phyloP scores from a whole-genome alignment of 306 rosid species.

The Macrotyloma uniflorum region DNA sequence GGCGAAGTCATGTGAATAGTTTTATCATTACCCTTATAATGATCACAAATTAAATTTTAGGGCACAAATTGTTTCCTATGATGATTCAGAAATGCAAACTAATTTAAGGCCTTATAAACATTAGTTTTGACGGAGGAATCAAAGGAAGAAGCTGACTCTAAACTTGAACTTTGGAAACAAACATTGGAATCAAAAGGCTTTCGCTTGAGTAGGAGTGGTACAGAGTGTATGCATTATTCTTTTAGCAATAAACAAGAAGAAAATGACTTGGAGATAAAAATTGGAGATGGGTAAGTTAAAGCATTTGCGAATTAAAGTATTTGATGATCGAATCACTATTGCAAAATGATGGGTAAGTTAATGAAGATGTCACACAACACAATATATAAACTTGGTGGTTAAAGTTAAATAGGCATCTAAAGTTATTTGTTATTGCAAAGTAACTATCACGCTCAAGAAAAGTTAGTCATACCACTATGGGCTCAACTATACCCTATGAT shows the following conservation, averaged over 20 bases:
- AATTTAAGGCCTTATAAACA: conserved; percentile 7
- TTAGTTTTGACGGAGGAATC: not conserved
- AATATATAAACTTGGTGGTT: not conserved
- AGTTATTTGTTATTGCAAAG: not conserved
- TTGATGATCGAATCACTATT: not conserved
- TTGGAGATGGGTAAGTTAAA: not conserved
- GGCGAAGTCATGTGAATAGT: not conserved
- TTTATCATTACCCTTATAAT: too few relatives aligned
- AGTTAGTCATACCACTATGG: too few relatives aligned
- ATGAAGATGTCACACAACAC: not conserved
- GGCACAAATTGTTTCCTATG: conserved; percentile 16
- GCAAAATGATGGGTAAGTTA: not conserved
- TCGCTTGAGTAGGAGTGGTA: not conserved
- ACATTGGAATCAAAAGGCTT: not conserved
- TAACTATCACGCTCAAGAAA: not conserved
- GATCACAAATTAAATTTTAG: not conserved
- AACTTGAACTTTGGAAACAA: not conserved
- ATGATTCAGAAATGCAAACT: conserved; percentile 24
- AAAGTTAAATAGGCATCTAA: not conserved
- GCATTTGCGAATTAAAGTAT: not conserved
- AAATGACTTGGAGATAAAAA: not conserved
- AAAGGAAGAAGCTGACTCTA: not conserved
- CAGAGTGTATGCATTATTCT: not conserved
- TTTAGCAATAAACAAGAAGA: not conserved
- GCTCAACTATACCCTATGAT: too few relatives aligned